Base-by-base conservation (phyloP, 345 rosid genomes). In the Geranium rotundifolium region DNA sequence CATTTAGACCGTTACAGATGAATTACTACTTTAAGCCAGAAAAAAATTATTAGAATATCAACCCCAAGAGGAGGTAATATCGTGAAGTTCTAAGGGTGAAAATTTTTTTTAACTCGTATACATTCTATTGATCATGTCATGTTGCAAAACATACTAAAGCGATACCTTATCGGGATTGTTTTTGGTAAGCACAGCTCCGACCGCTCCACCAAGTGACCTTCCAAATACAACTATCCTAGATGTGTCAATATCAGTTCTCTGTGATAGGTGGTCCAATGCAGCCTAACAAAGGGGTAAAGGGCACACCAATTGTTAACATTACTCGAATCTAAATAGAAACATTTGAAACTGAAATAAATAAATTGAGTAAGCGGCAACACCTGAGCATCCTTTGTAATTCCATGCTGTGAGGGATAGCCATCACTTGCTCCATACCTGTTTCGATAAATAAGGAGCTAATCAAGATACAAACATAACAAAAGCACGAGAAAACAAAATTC, bases 151-250 rank as follows among this genome's bases (percentile, higher is more conserved):
- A 52, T 17, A 37, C 56, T 17, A 29, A 17, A 59, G 16, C 10
- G 39, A 62, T 78, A 93, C 99, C 97, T 88, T 90, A 54, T 85
- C 85, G 19, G 95, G 99, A 69, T 90, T 93, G 78, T 85, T 93
- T 82, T 81, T 88, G 56, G 92, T 74, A 62, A 93, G 88, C 67
- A 84, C 79, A 68, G 99, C 67, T 69, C 99, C 99, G 57, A 93
- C 99, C 37, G 99, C 99, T 75, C 99, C 99, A 29, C 99, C 99
- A 37, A 93, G 95, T 61, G 99, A 93, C 74, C 99, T 86, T 73
- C 99, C 99, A 71, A 93, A 93, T 1, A 93, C 96, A 41, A 90
- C 70, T 73, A 93, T 86, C 69, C 97, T 79, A 66, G 95, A 83
- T 37, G 92, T 80, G 76, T 90, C 99, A 77, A 90, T 85, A 73